Evolutionary conservation across 495 filamentous ascomycete genomes (phyloP), one percentile per base, ranked within the genome.

Genomic region (Geoglossum glabrum): DNA sequence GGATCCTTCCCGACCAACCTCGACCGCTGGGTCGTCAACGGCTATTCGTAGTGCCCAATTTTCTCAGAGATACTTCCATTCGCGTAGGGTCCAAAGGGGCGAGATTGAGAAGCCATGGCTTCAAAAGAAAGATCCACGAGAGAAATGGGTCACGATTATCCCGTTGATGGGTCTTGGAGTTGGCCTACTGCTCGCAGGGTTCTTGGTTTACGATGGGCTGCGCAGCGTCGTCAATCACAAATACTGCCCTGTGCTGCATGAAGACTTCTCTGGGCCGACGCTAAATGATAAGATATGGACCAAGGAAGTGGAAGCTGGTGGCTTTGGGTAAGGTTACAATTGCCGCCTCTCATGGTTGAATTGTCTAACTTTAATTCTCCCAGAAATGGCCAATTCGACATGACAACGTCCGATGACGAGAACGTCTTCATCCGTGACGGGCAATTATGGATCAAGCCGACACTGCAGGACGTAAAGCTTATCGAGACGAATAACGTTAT

Each of bases 131-230:
- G 84, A 90, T 64, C 82, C 85, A 3, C 81, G 76, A 65, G 83
- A 89, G 74, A 89, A 87, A 72, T 90, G 86, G 86, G 81, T 86
- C 4, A 87, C 81, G 23, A 86, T 90, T 57, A 76, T 90, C 31
- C 85, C 85, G 3, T 62, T 87, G 47, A 65, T 85, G 26, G 85
- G 86, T 23, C 72, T 90, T 49, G 21, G 76, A 17, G 51, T 86
- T 10, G 86, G 86, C 25, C 61, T 89, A 47, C 78, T 61, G 3
- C 73, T 88, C 47, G 76, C 81, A 3, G 85, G 73, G 0, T 74
- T 86, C 60, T 64, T 90, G 47, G 72, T 90, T 13, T 89, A 81
- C 72, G 78, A 86, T 59, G 86, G 86, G 8, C 61, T 87, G 19
- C 67, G 68, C 6, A 78, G 75, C 51, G 84, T 90, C 2, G 74